Percentiles rank a stretch among this genome's conserved stretches.
phyloP scores from a whole-genome alignment of 768 basidiomycete species.

The Obba rivulosa region DNA sequence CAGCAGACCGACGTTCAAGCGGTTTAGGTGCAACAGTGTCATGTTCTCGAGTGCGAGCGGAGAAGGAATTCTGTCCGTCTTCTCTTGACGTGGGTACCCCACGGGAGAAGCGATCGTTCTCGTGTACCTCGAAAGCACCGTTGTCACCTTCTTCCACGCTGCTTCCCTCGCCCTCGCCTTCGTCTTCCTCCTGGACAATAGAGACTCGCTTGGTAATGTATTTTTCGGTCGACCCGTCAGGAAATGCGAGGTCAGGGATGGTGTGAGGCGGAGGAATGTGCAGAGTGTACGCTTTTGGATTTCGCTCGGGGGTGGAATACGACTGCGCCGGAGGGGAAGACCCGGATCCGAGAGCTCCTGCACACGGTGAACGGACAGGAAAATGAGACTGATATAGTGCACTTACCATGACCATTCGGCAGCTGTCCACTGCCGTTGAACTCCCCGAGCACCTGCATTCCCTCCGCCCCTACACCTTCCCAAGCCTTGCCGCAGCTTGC shows the following conservation, averaged over 20 bases:
- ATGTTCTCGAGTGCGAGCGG: constrained; percentile 7
- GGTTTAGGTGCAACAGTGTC: background rate
- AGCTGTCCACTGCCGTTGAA: background rate
- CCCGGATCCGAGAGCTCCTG: background rate
- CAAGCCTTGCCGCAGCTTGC: constrained; percentile 66
- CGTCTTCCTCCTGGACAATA: constrained; percentile 15
- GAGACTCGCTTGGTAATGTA: constrained; percentile 22
- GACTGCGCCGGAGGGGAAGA: background rate
- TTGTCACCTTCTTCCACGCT: constrained; percentile 33
- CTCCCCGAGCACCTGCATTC: constrained; percentile 33
- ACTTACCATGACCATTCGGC: constrained; percentile 26
- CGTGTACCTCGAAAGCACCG: constrained; percentile 39
- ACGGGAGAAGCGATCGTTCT: constrained; percentile 46
- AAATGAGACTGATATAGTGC: background rate
- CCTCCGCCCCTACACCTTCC: constrained; percentile 63
- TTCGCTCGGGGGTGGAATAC: constrained; percentile 10
- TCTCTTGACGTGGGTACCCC: constrained; percentile 1
- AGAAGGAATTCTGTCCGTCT: constrained; percentile 7
- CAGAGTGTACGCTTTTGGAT: constrained; percentile 21
- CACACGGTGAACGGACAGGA: background rate
- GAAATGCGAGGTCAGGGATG: constrained; percentile 34
- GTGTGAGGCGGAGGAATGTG: constrained; percentile 50
- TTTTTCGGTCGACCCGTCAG: constrained; percentile 9
- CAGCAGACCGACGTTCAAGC: too few species aligned
- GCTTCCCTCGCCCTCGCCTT: constrained; percentile 23